Conservation (phyloP, 2,329 filamentous ascomycete genomes). For the Pestalotiopsis sp. region DNA sequence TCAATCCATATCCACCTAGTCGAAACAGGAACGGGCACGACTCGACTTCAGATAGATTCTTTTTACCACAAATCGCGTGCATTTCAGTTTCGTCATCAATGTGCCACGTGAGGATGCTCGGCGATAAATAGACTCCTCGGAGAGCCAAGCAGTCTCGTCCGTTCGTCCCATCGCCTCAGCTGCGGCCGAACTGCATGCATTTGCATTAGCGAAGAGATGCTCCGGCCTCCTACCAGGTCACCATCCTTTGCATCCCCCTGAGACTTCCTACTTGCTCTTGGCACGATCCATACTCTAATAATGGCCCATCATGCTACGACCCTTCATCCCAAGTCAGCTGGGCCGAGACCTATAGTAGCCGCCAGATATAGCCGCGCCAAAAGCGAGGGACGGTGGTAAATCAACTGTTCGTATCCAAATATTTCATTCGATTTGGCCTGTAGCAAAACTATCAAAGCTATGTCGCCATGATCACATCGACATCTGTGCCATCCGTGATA, state of each 20-base stretch:
- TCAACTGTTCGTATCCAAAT: background rate
- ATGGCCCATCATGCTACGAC: background rate
- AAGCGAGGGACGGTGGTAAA: background rate
- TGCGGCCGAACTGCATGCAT: background rate
- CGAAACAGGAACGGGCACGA: constrained; percentile 4
- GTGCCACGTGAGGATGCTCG: background rate
- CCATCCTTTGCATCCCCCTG: background rate
- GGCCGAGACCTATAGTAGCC: background rate
- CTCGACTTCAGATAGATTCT: background rate
- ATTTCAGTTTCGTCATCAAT: background rate
- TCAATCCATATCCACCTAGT: constrained; percentile 1
- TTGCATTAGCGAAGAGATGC: background rate
- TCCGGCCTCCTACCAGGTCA: background rate
- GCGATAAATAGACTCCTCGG: background rate
- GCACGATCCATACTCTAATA: background rate
- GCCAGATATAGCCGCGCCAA: background rate
- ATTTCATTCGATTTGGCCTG: background rate
- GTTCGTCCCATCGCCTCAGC: background rate
- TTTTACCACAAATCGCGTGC: constrained; percentile 1
- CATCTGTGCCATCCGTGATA: constrained; percentile 38
- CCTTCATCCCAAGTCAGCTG: background rate
- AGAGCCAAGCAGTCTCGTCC: background rate
- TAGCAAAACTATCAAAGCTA: constrained; percentile 5
- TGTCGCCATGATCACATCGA: constrained; percentile 43
- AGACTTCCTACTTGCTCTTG: background rate